Base-by-base conservation (phyloP, 495 filamentous ascomycete genomes). In the Monascus purpureus region DNA sequence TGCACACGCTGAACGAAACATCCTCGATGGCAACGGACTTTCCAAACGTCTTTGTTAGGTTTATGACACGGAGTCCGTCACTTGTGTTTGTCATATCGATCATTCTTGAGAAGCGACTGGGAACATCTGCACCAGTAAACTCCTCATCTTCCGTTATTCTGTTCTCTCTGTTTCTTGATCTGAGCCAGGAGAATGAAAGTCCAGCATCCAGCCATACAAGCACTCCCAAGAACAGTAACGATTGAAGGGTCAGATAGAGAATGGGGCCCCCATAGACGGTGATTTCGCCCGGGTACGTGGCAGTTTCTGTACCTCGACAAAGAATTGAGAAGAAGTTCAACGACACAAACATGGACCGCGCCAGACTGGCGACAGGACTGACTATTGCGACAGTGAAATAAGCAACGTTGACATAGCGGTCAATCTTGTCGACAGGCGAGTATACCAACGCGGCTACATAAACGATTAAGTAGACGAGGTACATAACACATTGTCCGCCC, bases 241-340 rank as follows among this genome's bases (percentile, higher is more conserved):
- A 68, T 45, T 93, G 84, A 0, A 74, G 17, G 28, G 83, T 65
- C 11, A 90, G 65, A 40, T 87, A 86, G 3, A 80, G 48, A 31
- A 93, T 83, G 2, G 83, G 80, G 0, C 77, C 77, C 28, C 84
- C 84, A 46, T 81, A 93, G 26, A 80, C 63, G 1, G 63, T 64
- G 29, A 90, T 73, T 2, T 61, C 71, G 4, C 73, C 83, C 0
- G 82, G 79, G 46, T 86, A 77, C 1, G 66, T 55, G 8, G 74
- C 70, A 14, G 82, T 51, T 14, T 73, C 57, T 12, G 33, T 36
- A 18, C 66, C 79, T 14, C 68, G 61, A 42, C 85, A 93, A 20
- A 75, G 57, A 0, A 77, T 58, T 0, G 73, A 76, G 59, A 92
- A 93, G 13, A 82, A 57, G 45, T 92, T 92, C 26, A 92, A 61